Conservation (phyloP, 1,284 basidiomycete species). For the Exsudoporus floridanus region DNA sequence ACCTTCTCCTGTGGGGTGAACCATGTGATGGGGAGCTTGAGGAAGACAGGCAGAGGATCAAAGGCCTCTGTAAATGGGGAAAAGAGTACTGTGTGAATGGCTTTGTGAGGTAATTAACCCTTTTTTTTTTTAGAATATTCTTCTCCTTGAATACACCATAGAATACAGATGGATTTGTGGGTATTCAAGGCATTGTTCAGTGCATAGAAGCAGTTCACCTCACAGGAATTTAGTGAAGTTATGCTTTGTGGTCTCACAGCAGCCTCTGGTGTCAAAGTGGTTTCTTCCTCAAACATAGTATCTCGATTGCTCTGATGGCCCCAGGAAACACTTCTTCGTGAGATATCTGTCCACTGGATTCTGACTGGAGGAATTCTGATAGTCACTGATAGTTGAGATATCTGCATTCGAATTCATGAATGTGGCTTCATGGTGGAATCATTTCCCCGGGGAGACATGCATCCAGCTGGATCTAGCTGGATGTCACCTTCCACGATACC, state of each 20-base stretch:
- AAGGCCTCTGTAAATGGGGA: constrained; percentile 40
- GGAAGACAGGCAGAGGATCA: constrained; percentile 33
- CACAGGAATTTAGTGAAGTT: constrained; percentile 40
- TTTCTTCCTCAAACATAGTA: constrained; percentile 34
- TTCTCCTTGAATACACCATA: constrained; percentile 7
- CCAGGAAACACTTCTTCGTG: not conserved
- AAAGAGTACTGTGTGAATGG: constrained; percentile 36
- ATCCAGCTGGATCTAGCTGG: constrained; percentile 33
- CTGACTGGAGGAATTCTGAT: not conserved
- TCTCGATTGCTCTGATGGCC: not conserved
- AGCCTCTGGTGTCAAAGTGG: constrained; percentile 40
- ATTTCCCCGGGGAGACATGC: constrained; percentile 35
- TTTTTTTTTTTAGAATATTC: not conserved
- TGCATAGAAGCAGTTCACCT: not conserved
- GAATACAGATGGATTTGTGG: constrained; percentile 51
- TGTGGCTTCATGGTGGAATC: constrained; percentile 36
- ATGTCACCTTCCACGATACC: constrained; percentile 37
- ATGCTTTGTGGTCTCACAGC: constrained; percentile 51
- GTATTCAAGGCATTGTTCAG: constrained; percentile 12
- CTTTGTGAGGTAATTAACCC: constrained; percentile 34
- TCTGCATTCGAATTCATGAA: constrained; percentile 15
- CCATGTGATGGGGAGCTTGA: constrained; percentile 18
- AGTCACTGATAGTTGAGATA: not conserved
- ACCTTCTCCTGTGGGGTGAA: constrained; percentile 40
- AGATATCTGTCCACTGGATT: not conserved